Evolutionary conservation across 805 yeast species (phyloP), one percentile per base, ranked within the genome.

Genomic region (Pichia thaimueangensis): DNA sequence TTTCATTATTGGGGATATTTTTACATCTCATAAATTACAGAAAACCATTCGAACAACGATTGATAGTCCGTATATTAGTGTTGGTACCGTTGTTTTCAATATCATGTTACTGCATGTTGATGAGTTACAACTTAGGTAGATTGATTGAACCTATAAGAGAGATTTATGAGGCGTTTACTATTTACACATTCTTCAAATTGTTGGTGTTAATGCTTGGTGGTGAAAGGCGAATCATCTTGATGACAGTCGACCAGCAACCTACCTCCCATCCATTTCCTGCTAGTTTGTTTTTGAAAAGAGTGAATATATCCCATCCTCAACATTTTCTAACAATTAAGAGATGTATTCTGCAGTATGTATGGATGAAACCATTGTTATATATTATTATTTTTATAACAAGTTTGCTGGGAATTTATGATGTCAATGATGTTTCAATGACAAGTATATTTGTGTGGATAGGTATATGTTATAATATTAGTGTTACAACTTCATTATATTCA

Each of bases 121-220:
- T 67, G 15, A 64, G 69, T 59, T 76, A 69, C n/a, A 51, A 51
- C 5, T 47, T 66, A 24, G 77, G 70, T 37, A 64, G 60, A 42
- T 67, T 68, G 43, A 51, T 87, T 3, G 93, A 84, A 51, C 95
- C 96, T 0, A 54, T 85, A 0, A 69, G 93, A 35, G 98, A 93
- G 58, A 76, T 91, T 1, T 93, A 93, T 62, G 98, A 93, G 62
- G 97, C 97, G 0, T 86, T 93, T 63, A 96, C 89, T 27, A 85
- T 93, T 27, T 93, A 93, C 62, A 87, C 96, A 2, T 93, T 93
- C 59, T 91, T 86, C 67, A 74, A 91, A 25, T 69, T 88, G 23
- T 67, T 93, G 42, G 87, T 94, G 0, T 76, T 80, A 48, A 74
- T 87, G 67, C 69, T 93, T 9, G 97, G 97, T 0, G 99, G 98